Evolutionary conservation across 441 rosid species (phyloP).

Genomic region (Flueggea neowawraea): DNA sequence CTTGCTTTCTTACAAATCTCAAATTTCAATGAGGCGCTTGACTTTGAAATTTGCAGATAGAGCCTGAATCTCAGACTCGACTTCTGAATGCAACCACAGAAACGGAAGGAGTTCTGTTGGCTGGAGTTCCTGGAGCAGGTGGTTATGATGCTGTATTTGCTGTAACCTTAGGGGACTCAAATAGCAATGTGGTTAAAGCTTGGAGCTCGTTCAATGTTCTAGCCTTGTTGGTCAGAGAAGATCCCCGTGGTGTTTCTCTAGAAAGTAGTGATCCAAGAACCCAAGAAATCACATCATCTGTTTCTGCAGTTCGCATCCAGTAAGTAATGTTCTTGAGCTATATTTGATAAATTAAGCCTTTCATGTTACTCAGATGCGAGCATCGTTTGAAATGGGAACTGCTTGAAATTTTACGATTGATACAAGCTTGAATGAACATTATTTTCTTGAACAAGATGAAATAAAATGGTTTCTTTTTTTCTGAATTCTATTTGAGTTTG

Average conservation of each 20-base stretch:
- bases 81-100: constrained; percentile 81
- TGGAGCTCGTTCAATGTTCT: constrained; percentile 81
- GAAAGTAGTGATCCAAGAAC: constrained; percentile 79
- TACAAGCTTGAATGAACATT: no score
- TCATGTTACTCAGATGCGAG: no score
- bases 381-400: no score
- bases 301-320: constrained; percentile 50
- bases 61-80: constrained; percentile 79
- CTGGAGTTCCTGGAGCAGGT: constrained; percentile 98
- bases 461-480: no score
- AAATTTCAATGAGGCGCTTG: no score
- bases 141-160: constrained; percentile 95
- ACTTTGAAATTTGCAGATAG: constrained; percentile 60
- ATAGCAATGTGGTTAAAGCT: constrained; percentile 44
- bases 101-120: constrained; percentile 87
- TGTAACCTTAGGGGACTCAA: constrained; percentile 66
- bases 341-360: constrained; percentile 13
- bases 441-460: no score
- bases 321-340: constrained; percentile 25
- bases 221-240: constrained; percentile 88
- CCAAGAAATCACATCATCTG: constrained; percentile 46
- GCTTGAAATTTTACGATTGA: no score
- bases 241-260: constrained; percentile 75
- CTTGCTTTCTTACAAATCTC: no score
- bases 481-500: no score